Percentiles rank a stretch among this genome's conserved stretches.
These are phyloP conservation scores for Aspergillus tamarii DNA, from an alignment of 2,329 filamentous ascomycete species.

Conservation along the genomic window DNA sequence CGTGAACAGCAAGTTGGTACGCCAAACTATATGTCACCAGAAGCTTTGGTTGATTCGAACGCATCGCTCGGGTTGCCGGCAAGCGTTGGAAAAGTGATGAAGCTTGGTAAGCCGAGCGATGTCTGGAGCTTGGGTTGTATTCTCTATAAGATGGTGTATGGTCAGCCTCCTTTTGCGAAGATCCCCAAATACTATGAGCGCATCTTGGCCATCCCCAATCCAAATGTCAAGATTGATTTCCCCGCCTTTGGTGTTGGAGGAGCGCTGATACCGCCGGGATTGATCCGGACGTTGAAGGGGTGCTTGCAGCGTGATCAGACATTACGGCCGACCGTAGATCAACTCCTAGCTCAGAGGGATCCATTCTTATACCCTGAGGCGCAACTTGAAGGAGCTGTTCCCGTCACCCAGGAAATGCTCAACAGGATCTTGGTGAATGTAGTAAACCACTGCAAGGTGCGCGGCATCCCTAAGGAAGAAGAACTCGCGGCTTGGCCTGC, in stretches of 20 bases:
- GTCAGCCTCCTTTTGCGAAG: conserved; percentile 91
- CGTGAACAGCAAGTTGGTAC: conserved; percentile 94
- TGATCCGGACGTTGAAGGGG: conserved; percentile 59
- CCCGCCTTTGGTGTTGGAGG: conserved; percentile 51
- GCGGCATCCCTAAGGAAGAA: conserved; percentile 59
- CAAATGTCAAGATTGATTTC: conserved; percentile 52
- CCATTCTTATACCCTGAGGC: conserved; percentile 62
- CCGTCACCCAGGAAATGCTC: conserved; percentile 61
- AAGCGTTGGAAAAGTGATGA: conserved; percentile 74
- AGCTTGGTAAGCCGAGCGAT: conserved; percentile 92
- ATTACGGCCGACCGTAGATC: conserved; percentile 58
- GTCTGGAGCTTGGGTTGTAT: conserved; percentile 97
- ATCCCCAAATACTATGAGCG: conserved; percentile 84
- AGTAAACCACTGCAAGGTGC: conserved; percentile 61
- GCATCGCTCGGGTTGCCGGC: conserved; percentile 56
- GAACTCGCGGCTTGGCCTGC: conserved; percentile 55
- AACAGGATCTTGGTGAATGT: conserved; percentile 63
- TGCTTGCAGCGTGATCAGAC: conserved; percentile 63
- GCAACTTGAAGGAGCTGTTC: conserved; percentile 49
- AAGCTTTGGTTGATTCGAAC: conserved; percentile 87
- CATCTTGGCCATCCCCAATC: conserved; percentile 62
- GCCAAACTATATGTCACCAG: conserved; percentile 98
- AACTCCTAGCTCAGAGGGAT: conserved; percentile 60
- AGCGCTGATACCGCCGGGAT: conserved; percentile 56
- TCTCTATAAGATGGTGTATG: conserved; percentile 96